Evolutionary conservation across 305 asterid genomes (phyloP), one percentile per base, ranked within the genome.

Genomic region (Solanum chacoense): DNA sequence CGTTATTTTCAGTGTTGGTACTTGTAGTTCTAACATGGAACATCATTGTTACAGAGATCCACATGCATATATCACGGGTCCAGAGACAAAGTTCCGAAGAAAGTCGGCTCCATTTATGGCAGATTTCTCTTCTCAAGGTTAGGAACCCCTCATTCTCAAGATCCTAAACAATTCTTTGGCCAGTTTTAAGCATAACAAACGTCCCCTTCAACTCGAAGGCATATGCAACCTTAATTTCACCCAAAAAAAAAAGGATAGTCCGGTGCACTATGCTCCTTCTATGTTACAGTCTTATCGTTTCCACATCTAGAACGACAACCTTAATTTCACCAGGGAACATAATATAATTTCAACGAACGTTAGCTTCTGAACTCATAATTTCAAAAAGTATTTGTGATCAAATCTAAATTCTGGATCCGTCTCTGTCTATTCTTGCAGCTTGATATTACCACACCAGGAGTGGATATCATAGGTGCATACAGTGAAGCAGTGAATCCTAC

Each of bases 361-460:
- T 80, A 26, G 8, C 29, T 14, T 80, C 8, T 14, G 65, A 38
- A 13, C 65, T 78, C 85, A 36, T 37, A 37, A 78, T 78, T 38
- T 78, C 35, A 24, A 14, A 7, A 37, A 80, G 14, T 40, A 40
- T 40, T 80, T 4, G n/a, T 35, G 1, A 7, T 24, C n/a, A 38
- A 38, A 13, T 79, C 14, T 14, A 22, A 77, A 80, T 3, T 80
- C 5, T 9, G 3, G 11, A 10, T 34, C 11, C 20, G 8, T 18
- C 74, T 45, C 55, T 40, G 24, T 80, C n/a, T 14, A 1, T 65
- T 29, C 20, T 0, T 90, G 73, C 89, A 94, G 96, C 97, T 98
- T 35, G 97, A 95, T 88, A 84, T 97, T 24, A 93, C 95, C 2
- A 98, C 97, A 20, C 98, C 98, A 0, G 98, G 98, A 65, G 98